A percentile compares a stretch with the other conserved stretches of the same genome.
Conservation (phyloP, 2,329 filamentous ascomycete genomes). For the Aschersonia sp. region DNA sequence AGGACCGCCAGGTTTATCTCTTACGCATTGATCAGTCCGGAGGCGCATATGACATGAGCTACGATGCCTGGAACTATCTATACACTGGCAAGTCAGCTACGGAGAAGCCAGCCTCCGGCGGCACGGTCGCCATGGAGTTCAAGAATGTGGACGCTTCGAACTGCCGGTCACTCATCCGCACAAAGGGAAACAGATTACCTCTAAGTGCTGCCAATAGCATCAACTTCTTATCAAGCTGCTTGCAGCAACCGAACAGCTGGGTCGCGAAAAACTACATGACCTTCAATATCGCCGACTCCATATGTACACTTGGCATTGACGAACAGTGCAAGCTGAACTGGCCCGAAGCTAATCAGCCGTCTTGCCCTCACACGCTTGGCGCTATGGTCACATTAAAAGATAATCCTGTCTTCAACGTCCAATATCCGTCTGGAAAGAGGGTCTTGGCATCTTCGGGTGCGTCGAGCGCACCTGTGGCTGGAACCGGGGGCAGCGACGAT, state of each 20-base stretch:
- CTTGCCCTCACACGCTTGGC: slow-evolving; percentile 27
- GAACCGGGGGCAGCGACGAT: not conserved
- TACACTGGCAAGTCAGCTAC: slow-evolving; percentile 30
- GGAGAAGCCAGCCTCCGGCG: slow-evolving; percentile 29
- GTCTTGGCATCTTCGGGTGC: slow-evolving; percentile 17
- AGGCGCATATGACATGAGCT: slow-evolving; percentile 43
- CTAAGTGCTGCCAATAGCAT: slow-evolving; percentile 36
- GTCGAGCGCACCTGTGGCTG: not conserved
- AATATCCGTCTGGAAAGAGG: slow-evolving; percentile 27
- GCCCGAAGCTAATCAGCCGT: slow-evolving; percentile 27
- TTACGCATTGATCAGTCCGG: slow-evolving; percentile 41
- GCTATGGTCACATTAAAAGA: slow-evolving; percentile 17
- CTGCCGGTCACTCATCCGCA: slow-evolving; percentile 33
- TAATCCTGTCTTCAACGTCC: slow-evolving; percentile 30
- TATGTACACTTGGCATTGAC: slow-evolving; percentile 30
- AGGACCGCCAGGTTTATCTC: slow-evolving; percentile 38
- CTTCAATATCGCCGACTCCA: slow-evolving; percentile 35
- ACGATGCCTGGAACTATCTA: slow-evolving; percentile 50
- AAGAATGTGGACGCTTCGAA: slow-evolving; percentile 26
- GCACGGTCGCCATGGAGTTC: slow-evolving; percentile 30
- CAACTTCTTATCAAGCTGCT: slow-evolving; percentile 34
- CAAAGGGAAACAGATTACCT: slow-evolving; percentile 21
- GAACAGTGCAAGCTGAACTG: slow-evolving; percentile 30
- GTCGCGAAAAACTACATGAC: slow-evolving; percentile 31
- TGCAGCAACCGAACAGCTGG: slow-evolving; percentile 25